Conservation (phyloP, 2,329 filamentous ascomycete species). For the Neonectria ditissima region DNA sequence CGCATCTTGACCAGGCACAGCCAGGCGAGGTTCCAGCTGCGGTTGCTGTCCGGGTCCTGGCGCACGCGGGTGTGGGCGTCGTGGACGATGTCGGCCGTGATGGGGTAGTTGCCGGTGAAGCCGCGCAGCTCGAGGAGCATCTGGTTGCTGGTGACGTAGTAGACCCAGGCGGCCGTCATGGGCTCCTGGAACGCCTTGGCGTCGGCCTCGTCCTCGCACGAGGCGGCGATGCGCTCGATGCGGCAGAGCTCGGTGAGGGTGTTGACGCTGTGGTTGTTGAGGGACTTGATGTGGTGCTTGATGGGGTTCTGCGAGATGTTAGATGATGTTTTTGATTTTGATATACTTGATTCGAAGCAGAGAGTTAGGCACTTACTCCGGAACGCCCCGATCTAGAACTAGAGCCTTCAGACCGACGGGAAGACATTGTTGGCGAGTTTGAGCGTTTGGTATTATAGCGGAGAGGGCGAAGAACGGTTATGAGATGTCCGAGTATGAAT, state of each 20-base stretch:
- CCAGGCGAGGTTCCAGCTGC: constrained; percentile 84
- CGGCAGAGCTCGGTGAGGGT: constrained; percentile 79
- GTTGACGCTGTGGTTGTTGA: constrained; percentile 76
- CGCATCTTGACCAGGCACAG: constrained; percentile 75
- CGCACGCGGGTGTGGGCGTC: constrained; percentile 75
- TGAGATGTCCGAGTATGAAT: neutral
- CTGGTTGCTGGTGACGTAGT: constrained; percentile 78
- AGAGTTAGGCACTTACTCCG: constrained; percentile 3
- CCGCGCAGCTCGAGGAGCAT: constrained; percentile 77
- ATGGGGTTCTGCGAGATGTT: constrained; percentile 12
- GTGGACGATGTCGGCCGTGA: constrained; percentile 72
- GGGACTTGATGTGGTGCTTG: constrained; percentile 66
- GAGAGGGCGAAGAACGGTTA: neutral
- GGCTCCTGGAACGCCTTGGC: constrained; percentile 68
- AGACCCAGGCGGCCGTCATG: constrained; percentile 77
- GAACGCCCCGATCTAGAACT: constrained; percentile 17
- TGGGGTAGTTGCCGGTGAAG: constrained; percentile 75
- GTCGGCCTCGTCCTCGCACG: constrained; percentile 68
- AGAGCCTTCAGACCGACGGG: constrained; percentile 17
- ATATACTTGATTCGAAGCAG: neutral
- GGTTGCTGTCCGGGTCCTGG: constrained; percentile 72
- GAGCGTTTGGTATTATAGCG: neutral
- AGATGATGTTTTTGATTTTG: neutral
- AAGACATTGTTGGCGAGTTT: constrained; percentile 19
- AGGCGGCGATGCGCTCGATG: constrained; percentile 74